Percentiles rank a stretch among this genome's conserved stretches.
These are phyloP conservation scores for Rhizoclosmatium globosum DNA, from an alignment of 192 early-diverging fungal species.

Conservation along the genomic window DNA sequence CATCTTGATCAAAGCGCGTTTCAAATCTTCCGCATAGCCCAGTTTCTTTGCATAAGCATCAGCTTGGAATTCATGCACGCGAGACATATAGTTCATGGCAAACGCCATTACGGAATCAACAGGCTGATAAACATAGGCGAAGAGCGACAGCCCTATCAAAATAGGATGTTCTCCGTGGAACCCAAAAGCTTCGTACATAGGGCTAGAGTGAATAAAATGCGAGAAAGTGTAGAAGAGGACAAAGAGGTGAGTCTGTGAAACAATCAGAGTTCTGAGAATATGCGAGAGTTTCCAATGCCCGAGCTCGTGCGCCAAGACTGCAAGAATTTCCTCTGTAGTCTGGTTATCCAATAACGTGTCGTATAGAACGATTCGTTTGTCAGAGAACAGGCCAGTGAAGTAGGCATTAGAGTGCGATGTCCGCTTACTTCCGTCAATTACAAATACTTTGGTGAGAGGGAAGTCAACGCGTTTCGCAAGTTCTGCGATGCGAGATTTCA, in stretches of 20 bases:
- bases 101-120: conserved; percentile 80
- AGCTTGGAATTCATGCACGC: conserved; percentile 92
- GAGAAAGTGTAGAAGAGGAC: conserved; percentile 58
- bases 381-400: conserved; percentile 93
- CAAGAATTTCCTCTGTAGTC: conserved; percentile 85
- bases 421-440: conserved; percentile 93
- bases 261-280: conserved; percentile 75
- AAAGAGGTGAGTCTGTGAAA: conserved; percentile 81
- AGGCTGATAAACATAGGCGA: conserved; percentile 74
- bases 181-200: conserved; percentile 89
- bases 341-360: conserved; percentile 92
- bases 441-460: conserved; percentile 92
- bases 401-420: conserved; percentile 95
- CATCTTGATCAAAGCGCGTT: conserved; percentile 85
- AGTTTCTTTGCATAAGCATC: conserved; percentile 86
- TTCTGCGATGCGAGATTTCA: conserved; percentile 81
- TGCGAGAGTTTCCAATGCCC: conserved; percentile 95
- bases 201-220: conserved; percentile 72
- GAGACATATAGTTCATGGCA: conserved; percentile 78
- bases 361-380: conserved; percentile 95
- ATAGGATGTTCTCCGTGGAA: conserved; percentile 73
- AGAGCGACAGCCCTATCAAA: conserved; percentile 91
- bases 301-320: conserved; percentile 95
- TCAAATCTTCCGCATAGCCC: conserved; percentile 77
- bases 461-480: conserved; percentile 85